phyloP scores from a whole-genome alignment of 495 filamentous ascomycete genomes.

The Sabuloglossum arenarium region DNA sequence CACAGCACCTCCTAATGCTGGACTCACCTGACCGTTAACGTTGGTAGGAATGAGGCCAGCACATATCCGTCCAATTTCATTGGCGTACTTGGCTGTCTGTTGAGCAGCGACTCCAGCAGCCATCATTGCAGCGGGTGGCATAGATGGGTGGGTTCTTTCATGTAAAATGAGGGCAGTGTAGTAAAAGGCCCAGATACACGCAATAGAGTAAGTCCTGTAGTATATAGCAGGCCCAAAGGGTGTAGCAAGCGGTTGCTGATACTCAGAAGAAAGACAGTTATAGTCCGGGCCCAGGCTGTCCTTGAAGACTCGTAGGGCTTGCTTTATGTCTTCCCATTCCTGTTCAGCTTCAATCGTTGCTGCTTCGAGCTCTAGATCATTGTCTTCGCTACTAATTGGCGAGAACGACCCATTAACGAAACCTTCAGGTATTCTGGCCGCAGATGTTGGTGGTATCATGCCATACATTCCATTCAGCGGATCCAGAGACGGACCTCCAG shows the following conservation, averaged over 20 bases:
- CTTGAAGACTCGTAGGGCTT: conserved; percentile 45
- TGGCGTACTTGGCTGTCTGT: conserved; percentile 46
- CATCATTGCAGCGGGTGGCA: conserved; percentile 82
- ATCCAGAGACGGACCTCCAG: not conserved
- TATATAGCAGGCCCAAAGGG: conserved; percentile 71
- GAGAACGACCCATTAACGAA: conserved; percentile 11
- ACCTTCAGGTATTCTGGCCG: conserved; percentile 20
- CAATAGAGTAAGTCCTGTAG: conserved; percentile 72
- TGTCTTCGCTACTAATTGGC: not conserved
- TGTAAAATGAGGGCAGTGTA: conserved; percentile 64
- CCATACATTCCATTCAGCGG: conserved; percentile 25
- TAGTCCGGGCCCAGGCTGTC: conserved; percentile 53
- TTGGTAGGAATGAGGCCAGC: conserved; percentile 54
- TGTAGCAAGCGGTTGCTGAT: conserved; percentile 34
- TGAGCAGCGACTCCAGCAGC: conserved; percentile 52
- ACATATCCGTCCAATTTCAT: conserved; percentile 58
- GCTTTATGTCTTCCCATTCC: conserved; percentile 60
- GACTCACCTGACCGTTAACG: conserved; percentile 39
- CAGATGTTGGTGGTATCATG: conserved; percentile 26
- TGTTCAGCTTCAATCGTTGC: conserved; percentile 46
- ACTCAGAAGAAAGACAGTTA: conserved; percentile 54
- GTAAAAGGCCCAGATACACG: conserved; percentile 65
- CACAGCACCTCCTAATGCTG: conserved; percentile 58
- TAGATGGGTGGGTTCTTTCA: conserved; percentile 58
- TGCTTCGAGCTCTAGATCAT: conserved; percentile 32